Percentiles rank a stretch among this genome's conserved stretches.
Evolutionary conservation across 129 eudicot genomes (phyloP).

Genomic region (Calendula officinalis): DNA sequence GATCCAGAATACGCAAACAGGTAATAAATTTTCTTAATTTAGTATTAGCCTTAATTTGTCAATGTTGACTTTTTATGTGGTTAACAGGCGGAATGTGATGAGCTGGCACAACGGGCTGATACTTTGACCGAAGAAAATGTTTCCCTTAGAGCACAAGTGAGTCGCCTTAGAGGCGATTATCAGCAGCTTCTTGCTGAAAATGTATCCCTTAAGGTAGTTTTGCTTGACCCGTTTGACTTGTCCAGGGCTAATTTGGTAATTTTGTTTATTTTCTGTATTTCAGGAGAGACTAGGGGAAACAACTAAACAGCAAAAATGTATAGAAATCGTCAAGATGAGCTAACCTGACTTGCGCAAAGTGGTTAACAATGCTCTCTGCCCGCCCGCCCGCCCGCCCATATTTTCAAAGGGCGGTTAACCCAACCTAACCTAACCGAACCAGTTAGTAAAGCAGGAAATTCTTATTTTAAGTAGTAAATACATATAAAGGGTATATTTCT

Average conservation of each 20-base stretch:
- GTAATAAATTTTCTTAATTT: slow-evolving; percentile 22
- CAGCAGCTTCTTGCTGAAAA: slow-evolving; percentile 26
- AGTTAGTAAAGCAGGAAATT: too few species aligned
- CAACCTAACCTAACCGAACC: slow-evolving; percentile 2
- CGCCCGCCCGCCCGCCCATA: neutral
- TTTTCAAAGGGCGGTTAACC: neutral
- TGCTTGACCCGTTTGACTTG: neutral
- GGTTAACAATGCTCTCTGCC: neutral
- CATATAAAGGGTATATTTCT: too few species aligned
- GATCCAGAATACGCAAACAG: slow-evolving; percentile 94
- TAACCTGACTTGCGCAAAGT: slow-evolving; percentile 11
- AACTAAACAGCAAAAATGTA: neutral
- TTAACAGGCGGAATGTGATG: slow-evolving; percentile 85
- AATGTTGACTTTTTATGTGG: slow-evolving; percentile 4
- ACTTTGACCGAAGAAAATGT: slow-evolving; percentile 69
- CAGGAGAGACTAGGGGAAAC: slow-evolving; percentile 42
- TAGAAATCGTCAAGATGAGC: slow-evolving; percentile 4
- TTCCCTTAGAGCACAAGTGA: slow-evolving; percentile 67
- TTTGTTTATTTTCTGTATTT: slow-evolving; percentile 21
- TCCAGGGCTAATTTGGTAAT: neutral
- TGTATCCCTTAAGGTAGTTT: slow-evolving; percentile 65
- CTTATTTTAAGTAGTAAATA: too few species aligned
- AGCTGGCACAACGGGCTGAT: slow-evolving; percentile 85
- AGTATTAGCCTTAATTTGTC: neutral
- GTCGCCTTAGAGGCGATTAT: slow-evolving; percentile 56